Conservation (phyloP, 108 stramenopile genomes). For the Cylindrotheca fusiformis region DNA sequence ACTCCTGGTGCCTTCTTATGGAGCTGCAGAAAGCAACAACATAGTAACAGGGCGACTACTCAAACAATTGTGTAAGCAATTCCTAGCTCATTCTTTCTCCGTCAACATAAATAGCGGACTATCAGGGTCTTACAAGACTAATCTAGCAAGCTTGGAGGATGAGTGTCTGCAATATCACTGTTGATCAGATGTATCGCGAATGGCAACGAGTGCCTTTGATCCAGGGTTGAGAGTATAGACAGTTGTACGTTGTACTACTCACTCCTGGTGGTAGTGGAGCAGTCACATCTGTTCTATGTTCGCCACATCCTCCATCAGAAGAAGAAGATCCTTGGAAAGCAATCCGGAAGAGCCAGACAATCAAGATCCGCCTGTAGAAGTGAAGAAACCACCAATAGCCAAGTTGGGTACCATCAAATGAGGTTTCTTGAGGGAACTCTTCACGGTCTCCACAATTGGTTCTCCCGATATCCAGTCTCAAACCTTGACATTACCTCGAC, state of each 20-base stretch:
- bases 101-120: no score
- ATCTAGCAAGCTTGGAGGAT: no score
- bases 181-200: no score
- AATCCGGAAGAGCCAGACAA: background rate
- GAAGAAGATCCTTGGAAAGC: no score
- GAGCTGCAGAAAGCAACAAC: no score
- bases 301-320: constrained; percentile 9
- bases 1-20: no score
- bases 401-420: constrained; percentile 15
- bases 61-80: no score
- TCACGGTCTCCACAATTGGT: constrained; percentile 6
- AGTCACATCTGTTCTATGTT: constrained; percentile 10
- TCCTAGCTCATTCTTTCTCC: no score
- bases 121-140: no score
- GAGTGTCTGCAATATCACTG: no score
- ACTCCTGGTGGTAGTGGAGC: constrained; percentile 20
- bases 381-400: constrained; percentile 23
- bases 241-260: constrained; percentile 34
- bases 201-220: background rate
- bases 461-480: constrained; percentile 14
- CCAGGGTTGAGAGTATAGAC: constrained; percentile 28
- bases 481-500: constrained; percentile 10
- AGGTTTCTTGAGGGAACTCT: constrained; percentile 9
- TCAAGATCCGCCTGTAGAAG: background rate
- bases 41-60: no score